phyloP scores from a whole-genome alignment of 345 rosid species.

The Boechera divaricarpa region DNA sequence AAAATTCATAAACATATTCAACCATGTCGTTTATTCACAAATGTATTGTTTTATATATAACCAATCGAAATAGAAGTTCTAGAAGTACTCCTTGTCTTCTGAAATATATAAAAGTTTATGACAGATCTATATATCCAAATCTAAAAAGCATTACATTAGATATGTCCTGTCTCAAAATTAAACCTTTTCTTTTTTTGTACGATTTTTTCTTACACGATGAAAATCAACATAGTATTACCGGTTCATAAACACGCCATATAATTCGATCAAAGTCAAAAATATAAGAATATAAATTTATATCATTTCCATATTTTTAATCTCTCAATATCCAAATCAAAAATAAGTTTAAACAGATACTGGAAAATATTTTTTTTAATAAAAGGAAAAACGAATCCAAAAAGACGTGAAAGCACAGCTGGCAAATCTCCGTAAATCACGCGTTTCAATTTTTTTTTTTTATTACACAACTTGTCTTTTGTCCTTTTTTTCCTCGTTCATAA shows the following conservation, averaged over 20 bases:
- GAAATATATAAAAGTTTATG: too few species aligned
- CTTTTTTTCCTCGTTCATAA: background rate
- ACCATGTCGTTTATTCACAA: background rate
- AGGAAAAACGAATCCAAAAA: background rate
- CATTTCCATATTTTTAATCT: background rate
- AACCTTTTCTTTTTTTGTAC: too few species aligned
- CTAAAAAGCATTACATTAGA: background rate
- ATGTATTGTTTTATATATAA: background rate
- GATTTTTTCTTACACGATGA: background rate
- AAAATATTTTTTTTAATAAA: background rate
- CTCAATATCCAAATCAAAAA: background rate
- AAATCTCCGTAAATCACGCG: conserved; percentile 51
- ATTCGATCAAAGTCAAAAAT: too few species aligned
- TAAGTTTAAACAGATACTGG: background rate
- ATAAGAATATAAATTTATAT: too few species aligned
- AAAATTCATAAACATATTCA: background rate
- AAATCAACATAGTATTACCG: too few species aligned
- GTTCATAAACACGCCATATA: too few species aligned
- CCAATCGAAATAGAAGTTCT: background rate
- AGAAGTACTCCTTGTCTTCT: too few species aligned
- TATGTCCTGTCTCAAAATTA: background rate
- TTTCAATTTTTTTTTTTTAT: conserved; percentile 22
- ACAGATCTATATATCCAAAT: background rate
- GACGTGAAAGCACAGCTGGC: conserved; percentile 47
- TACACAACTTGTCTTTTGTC: conserved; percentile 53